Evolutionary conservation across 192 early-diverging fungal species (phyloP).

Genomic region (Entrophospora sp.): DNA sequence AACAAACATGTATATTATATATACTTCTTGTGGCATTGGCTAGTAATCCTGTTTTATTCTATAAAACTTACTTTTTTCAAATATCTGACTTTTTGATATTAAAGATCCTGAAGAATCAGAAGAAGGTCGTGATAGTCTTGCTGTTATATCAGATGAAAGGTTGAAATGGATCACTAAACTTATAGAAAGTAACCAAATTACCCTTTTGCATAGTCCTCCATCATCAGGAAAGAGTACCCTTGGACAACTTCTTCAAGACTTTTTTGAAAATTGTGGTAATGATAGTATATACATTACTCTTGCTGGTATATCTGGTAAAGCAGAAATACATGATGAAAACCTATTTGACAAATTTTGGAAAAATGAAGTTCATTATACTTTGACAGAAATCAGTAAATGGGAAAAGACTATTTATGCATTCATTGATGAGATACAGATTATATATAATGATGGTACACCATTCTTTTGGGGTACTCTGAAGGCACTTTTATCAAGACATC

Average conservation of each 20-base stretch:
- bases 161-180: neutral
- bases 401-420: neutral
- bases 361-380: neutral
- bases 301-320: neutral
- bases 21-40: no score
- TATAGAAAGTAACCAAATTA: neutral
- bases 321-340: neutral
- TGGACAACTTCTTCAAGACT: neutral
- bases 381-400: neutral
- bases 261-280: neutral
- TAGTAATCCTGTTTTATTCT: no score
- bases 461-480: slow-evolving; percentile 2
- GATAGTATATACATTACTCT: neutral
- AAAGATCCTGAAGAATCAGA: slow-evolving; percentile 11
- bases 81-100: no score
- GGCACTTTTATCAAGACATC: neutral
- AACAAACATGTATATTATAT: no score
- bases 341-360: neutral
- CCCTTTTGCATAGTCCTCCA: slow-evolving; percentile 8
- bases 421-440: neutral
- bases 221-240: slow-evolving; percentile 3
- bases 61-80: no score
- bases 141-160: neutral
- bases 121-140: slow-evolving; percentile 5
- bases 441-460: neutral